These are phyloP conservation scores for Fusarium odoratissimum DNA, from an alignment of 2,329 filamentous ascomycete species.

Conservation along the genomic window DNA sequence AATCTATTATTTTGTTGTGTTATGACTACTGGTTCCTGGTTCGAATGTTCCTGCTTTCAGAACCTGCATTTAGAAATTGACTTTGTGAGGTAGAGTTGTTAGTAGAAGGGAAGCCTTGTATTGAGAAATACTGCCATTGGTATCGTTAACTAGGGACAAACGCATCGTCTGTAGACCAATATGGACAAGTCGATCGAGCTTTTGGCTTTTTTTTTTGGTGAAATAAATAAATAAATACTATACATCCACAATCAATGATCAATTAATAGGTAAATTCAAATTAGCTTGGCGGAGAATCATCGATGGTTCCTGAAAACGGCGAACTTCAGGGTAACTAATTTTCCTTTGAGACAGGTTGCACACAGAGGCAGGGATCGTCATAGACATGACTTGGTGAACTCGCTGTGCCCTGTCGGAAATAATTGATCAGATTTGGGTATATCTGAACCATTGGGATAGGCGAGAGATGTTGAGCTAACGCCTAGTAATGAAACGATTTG, in stretches of 20 bases:
- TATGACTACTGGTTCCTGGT: not conserved
- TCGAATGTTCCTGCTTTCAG: not conserved
- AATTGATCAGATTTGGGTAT: not conserved
- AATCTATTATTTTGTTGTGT: conserved; percentile 25
- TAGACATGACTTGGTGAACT: not conserved
- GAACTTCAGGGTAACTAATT: conserved; percentile 1
- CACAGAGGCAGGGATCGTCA: not conserved
- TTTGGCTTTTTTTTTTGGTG: not conserved
- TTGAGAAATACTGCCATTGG: not conserved
- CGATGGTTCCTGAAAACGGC: not conserved
- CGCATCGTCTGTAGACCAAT: no score
- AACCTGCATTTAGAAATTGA: not conserved
- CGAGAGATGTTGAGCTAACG: not conserved
- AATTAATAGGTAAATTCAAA: not conserved
- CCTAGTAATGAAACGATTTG: not conserved
- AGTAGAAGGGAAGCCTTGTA: not conserved
- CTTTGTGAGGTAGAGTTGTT: not conserved
- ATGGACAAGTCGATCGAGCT: not conserved
- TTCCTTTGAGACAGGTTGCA: no score
- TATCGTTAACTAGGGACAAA: not conserved
- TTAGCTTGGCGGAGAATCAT: not conserved
- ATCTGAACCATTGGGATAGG: no score
- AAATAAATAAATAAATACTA: no score
- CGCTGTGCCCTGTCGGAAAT: not conserved
- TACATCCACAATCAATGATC: no score